Base-by-base conservation (phyloP, 257 asterid species). In the Avicennia marina region DNA sequence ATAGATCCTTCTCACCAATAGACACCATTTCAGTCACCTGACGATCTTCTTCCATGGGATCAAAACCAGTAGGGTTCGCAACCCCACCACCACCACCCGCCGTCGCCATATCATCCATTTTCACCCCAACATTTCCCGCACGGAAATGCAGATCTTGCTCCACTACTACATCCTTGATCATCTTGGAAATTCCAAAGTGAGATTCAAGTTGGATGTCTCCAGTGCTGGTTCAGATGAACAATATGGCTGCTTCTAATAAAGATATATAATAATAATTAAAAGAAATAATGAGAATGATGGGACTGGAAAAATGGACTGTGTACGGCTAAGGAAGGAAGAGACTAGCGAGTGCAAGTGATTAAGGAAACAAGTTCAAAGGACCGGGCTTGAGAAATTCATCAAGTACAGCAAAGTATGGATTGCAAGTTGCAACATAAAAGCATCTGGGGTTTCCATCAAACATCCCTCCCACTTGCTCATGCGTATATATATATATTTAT, bases 401-500 rank as follows among this genome's bases (percentile, higher is more conserved):
- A 56, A 72, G 53, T 62, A 58, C 67, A 6, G n/a, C n/a, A n/a
- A 59, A 20, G 17, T 20, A 54, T 38, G 50, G 67, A n/a, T 55
- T 46, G 72, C 77, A 67, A 71, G 36, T 63, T 67, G 86, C 89
- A 73, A 88, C 96, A 87, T 71, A 84, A 68, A 82, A n/a, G 42
- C 75, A 81, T 84, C 82, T 78, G 89, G 33, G 45, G 0, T 12
- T 56, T 36, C 52, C 51, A 12, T 21, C 7, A 40, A 45, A 38
- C 41, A 24, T 48, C 51, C 50, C 18, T 4, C 42, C 46, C 43
- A 66, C 65, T 58, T 48, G 60, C 60, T 26, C 16, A 15, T 38
- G 21, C 54, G 51, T 5, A 5, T 4, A 36, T 7, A 36, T 4
- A n/a, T n/a, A n/a, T n/a, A n/a, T n/a, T n/a, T n/a, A 40, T 29